Evolutionary conservation across 352 stramenopile genomes (phyloP).

Genomic region (Phytophthora quininea): DNA sequence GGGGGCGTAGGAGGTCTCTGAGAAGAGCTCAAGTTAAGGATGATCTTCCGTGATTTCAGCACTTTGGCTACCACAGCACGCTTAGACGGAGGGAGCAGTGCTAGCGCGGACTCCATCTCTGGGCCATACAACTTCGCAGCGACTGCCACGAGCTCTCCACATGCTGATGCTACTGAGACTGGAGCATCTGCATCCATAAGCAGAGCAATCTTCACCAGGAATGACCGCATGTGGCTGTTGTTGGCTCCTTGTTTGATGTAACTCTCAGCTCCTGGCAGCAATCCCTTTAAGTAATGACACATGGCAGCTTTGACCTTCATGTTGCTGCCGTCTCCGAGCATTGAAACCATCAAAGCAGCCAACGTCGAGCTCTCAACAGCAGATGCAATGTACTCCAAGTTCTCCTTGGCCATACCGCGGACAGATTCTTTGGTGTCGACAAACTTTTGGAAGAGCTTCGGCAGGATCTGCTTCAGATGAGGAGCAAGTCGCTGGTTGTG

Average conservation of each 20-base stretch:
- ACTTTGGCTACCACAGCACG: constrained; percentile 55
- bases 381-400: constrained; percentile 59
- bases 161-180: constrained; percentile 60
- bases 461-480: constrained; percentile 64
- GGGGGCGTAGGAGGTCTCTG: constrained; percentile 17
- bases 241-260: constrained; percentile 72
- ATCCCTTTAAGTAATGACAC: constrained; percentile 65
- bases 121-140: constrained; percentile 47
- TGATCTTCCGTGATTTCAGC: constrained; percentile 63
- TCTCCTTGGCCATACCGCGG: constrained; percentile 57
- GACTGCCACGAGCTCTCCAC: constrained; percentile 62
- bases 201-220: constrained; percentile 74
- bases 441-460: constrained; percentile 76
- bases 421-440: constrained; percentile 78
- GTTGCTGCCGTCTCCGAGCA: constrained; percentile 76
- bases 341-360: constrained; percentile 53
- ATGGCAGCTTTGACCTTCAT: constrained; percentile 80
- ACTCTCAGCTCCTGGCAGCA: constrained; percentile 54
- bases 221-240: constrained; percentile 68
- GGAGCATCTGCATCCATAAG: constrained; percentile 68
- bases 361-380: constrained; percentile 58
- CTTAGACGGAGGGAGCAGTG: constrained; percentile 64
- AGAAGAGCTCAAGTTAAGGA: constrained; percentile 38
- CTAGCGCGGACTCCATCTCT: constrained; percentile 63
- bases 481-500: constrained; percentile 48